phyloP scores from a whole-genome alignment of 768 basidiomycete species.

The Leucocoprinus sp. region DNA sequence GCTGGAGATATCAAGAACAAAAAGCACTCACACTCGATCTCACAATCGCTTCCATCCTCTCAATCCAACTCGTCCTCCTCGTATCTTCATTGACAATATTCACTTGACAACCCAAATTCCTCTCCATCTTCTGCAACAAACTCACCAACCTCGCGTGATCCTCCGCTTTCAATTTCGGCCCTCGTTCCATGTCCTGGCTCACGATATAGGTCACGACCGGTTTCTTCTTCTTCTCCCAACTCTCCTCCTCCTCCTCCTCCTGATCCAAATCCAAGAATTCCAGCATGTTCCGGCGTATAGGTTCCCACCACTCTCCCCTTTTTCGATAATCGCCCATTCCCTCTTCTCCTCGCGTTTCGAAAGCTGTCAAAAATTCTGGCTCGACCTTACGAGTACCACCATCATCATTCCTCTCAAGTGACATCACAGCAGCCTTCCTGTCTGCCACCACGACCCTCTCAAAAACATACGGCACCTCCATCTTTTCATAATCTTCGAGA shows the following conservation, averaged over 20 bases:
- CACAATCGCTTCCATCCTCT: slow-evolving; percentile 55
- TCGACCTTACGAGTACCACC: slow-evolving; percentile 16
- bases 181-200: slow-evolving; percentile 25
- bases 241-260: neutral
- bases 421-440: slow-evolving; percentile 48
- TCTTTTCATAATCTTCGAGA: slow-evolving; percentile 66
- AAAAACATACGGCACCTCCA: slow-evolving; percentile 63
- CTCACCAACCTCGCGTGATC: slow-evolving; percentile 56
- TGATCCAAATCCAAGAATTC: slow-evolving; percentile 28
- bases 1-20: neutral
- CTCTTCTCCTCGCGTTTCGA: slow-evolving; percentile 26
- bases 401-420: slow-evolving; percentile 10
- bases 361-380: slow-evolving; percentile 36
- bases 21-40: slow-evolving; percentile 52
- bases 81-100: slow-evolving; percentile 43
- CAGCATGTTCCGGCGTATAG: slow-evolving; percentile 36
- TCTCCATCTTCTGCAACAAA: slow-evolving; percentile 45
- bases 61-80: slow-evolving; percentile 45
- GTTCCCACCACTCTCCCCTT: slow-evolving; percentile 65
- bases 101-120: slow-evolving; percentile 45
- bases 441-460: slow-evolving; percentile 76
- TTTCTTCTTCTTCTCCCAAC: slow-evolving; percentile 16
- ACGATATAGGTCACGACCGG: slow-evolving; percentile 57
- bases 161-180: slow-evolving; percentile 40
- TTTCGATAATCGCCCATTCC: slow-evolving; percentile 12